Evolutionary conservation across 768 basidiomycete species (phyloP).

Genomic region (Melanogaster broomeanus): DNA sequence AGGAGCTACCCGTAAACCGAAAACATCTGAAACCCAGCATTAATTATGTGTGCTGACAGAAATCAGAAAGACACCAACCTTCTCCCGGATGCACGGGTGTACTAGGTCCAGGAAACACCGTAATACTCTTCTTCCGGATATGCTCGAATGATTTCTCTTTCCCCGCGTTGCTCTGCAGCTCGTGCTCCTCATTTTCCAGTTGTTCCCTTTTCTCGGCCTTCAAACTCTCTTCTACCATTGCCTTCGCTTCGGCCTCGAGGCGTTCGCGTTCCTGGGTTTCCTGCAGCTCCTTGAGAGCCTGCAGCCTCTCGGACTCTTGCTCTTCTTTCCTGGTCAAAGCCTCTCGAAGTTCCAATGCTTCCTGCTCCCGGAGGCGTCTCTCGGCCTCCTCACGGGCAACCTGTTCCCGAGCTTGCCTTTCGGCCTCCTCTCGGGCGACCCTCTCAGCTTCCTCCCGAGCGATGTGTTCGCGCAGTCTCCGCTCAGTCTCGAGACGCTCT

Average conservation of each 20-base stretch:
- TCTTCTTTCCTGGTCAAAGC: neutral
- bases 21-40: slow-evolving; percentile 51
- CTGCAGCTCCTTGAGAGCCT: neutral
- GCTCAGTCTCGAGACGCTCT: slow-evolving; percentile 29
- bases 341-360: slow-evolving; percentile 8
- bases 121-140: slow-evolving; percentile 1
- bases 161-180: neutral
- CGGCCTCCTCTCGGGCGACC: slow-evolving; percentile 5
- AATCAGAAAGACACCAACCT: slow-evolving; percentile 20
- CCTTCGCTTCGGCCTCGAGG: slow-evolving; percentile 1
- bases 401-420: slow-evolving; percentile 14
- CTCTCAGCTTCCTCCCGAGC: slow-evolving; percentile 32
- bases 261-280: slow-evolving; percentile 2
- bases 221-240: neutral
- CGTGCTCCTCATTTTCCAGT: neutral
- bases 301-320: neutral
- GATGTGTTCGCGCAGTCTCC: slow-evolving; percentile 31
- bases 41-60: slow-evolving; percentile 3
- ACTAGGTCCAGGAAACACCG: neutral
- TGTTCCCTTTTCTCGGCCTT: neutral
- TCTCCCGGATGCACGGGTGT: slow-evolving; percentile 11
- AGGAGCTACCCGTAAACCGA: slow-evolving; percentile 46
- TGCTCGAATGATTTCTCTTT: neutral
- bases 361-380: slow-evolving; percentile 17
- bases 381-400: slow-evolving; percentile 26